These are phyloP conservation scores for Penicillium pancosmium DNA, from an alignment of 495 filamentous ascomycete genomes.

Conservation along the genomic window DNA sequence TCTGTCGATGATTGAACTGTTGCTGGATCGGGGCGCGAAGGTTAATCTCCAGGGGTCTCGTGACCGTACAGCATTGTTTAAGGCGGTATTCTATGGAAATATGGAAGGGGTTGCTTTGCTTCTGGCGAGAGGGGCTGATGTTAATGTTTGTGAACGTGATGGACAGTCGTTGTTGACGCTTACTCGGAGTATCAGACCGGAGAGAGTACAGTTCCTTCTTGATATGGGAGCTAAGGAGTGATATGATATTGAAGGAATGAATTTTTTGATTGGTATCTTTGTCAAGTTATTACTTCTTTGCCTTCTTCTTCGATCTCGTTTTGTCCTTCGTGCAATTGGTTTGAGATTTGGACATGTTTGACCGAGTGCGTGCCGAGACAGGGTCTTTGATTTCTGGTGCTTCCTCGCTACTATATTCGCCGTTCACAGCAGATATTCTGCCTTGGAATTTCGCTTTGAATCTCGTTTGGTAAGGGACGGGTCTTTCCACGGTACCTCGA, in stretches of 20 bases:
- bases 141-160: neutral
- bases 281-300: neutral
- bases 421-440: neutral
- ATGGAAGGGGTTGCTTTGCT: neutral
- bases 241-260: neutral
- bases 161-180: neutral
- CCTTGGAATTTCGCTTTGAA: too few relatives aligned
- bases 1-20: neutral
- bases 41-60: neutral
- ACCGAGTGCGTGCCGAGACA: neutral
- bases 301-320: neutral
- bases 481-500: too few relatives aligned
- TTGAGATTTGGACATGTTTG: neutral
- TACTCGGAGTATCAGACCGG: neutral
- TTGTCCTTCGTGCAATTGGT: neutral
- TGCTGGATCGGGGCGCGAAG: neutral
- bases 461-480: too few relatives aligned
- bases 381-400: neutral
- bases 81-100: neutral
- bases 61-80: neutral
- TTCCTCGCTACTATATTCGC: neutral
- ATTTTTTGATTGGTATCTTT: neutral
- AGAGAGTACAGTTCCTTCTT: neutral
- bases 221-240: neutral
- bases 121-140: slow-evolving; percentile 1